Base-by-base conservation (phyloP, 108 stramenopile species). In the Cyclotella choctawhatcheeana region DNA sequence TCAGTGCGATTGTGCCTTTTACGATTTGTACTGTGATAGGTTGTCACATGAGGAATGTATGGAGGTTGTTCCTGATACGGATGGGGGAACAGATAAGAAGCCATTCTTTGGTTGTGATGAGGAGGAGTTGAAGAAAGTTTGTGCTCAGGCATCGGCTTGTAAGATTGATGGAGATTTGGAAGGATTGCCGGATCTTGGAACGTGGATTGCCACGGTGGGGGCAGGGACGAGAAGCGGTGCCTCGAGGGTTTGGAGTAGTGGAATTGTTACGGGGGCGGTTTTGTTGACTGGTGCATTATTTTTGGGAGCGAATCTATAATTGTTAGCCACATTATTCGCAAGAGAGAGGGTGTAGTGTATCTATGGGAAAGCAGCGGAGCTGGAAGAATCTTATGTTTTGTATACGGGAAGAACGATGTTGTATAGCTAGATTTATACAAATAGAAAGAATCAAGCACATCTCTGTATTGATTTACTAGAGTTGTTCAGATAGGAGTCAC, bases 1-100 rank as follows among this genome's bases (percentile, higher is more conserved):
- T 68, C 71, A 79, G 52, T 79, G 78, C 61, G 71, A 79, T 67
- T 79, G 78, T 53, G 78, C 78, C 3, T 79, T 79, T 58, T 79
- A 79, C 44, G 78, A 79, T 16, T 25, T 79, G 35, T 79, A 79
- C 51, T 79, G 78, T 21, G 29, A 25, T 1, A 29, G 67, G 13
- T 44, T 73, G 45, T 34, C 48, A 14, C 50, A 69, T 3, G 64
- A 59, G 37, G 77, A 68, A 18, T 72, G 65, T 33, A 61, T 54
- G 61, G 44, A 54, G 37, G 44, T 67, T 13, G 31, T 43, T 45
- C 47, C 35, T 1, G 51, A 44, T 35, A 0, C 63, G 13, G 51
- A 37, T 37, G 43, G 59, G 45, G 60, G 30, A 51, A 17, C 47
- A 0, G 71, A 79, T 67, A 73, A 68, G 58, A 79, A 65, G 59